A percentile compares a stretch with the other conserved stretches of the same genome.
These are phyloP conservation scores for Hippophae gyantsensis DNA, from an alignment of 306 rosid genomes.

Conservation along the genomic window DNA sequence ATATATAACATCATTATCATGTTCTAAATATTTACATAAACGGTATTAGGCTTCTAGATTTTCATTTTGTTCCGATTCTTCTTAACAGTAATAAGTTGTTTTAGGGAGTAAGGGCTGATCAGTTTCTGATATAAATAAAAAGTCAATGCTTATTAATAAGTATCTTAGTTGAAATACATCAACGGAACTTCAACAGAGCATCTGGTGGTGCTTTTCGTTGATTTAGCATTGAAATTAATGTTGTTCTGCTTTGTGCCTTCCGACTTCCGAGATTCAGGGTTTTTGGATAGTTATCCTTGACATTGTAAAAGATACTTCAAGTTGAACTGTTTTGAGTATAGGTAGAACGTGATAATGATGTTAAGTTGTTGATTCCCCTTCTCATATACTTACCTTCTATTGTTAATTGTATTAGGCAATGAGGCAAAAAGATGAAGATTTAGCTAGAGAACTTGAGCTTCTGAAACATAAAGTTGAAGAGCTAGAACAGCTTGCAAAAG, in stretches of 20 bases:
- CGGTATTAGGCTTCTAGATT: no score
- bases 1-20: background rate
- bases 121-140: background rate
- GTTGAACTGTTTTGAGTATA: background rate
- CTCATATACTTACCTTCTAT: conserved; percentile 8
- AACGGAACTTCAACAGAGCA: background rate
- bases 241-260: background rate
- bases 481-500: conserved; percentile 47
- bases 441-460: conserved; percentile 32
- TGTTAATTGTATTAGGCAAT: conserved; percentile 32
- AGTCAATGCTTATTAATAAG: background rate
- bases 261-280: background rate
- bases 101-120: background rate
- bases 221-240: background rate
- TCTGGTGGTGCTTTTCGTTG: background rate
- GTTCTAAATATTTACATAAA: no score
- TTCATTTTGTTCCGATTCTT: background rate
- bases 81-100: no score
- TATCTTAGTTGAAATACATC: background rate
- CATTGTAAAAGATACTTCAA: background rate
- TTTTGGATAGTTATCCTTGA: background rate
- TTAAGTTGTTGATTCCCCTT: background rate
- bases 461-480: conserved; percentile 39
- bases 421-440: conserved; percentile 33
- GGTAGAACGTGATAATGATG: background rate